These are phyloP conservation scores for Lunularia cruciata DNA, from an alignment of 225 moss, liverwort and hornwort species.

Conservation along the genomic window DNA sequence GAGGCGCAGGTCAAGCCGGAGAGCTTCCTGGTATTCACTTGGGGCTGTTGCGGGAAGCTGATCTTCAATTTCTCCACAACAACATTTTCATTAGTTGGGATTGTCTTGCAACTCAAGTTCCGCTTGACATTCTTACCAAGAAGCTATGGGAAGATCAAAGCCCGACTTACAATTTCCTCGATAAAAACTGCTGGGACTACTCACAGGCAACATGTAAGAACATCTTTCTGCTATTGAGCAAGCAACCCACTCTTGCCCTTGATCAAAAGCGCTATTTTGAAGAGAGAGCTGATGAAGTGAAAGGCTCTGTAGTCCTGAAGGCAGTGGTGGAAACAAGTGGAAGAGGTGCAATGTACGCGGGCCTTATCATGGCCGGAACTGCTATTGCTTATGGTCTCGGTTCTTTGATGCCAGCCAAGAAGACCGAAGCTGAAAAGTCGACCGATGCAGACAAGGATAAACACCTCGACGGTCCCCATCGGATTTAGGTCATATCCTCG, in stretches of 20 bases:
- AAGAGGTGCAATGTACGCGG: conserved; percentile 3
- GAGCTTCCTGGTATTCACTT: conserved; percentile 2
- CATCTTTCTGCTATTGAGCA: neutral
- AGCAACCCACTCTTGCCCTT: neutral
- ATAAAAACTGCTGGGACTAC: conserved; percentile 10
- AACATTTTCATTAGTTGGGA: neutral
- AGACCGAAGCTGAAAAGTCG: no score
- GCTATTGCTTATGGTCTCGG: no score
- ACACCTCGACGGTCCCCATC: no score
- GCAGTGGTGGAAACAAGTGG: neutral
- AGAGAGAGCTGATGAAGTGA: neutral
- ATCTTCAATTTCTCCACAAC: neutral
- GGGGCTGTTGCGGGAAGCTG: neutral
- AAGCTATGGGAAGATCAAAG: neutral
- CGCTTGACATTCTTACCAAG: neutral
- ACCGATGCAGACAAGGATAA: no score
- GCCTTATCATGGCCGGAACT: no score
- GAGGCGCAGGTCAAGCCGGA: neutral
- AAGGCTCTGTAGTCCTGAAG: neutral
- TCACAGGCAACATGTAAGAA: neutral
- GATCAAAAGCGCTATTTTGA: neutral
- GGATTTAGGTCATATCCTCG: no score
- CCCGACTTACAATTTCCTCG: neutral
- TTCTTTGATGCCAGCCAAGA: no score
- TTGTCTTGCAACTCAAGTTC: neutral